Percentiles rank a stretch among this genome's conserved stretches.
Evolutionary conservation across 116 monocot genomes (phyloP).

Genomic region (Phalaenopsis hybrid): DNA sequence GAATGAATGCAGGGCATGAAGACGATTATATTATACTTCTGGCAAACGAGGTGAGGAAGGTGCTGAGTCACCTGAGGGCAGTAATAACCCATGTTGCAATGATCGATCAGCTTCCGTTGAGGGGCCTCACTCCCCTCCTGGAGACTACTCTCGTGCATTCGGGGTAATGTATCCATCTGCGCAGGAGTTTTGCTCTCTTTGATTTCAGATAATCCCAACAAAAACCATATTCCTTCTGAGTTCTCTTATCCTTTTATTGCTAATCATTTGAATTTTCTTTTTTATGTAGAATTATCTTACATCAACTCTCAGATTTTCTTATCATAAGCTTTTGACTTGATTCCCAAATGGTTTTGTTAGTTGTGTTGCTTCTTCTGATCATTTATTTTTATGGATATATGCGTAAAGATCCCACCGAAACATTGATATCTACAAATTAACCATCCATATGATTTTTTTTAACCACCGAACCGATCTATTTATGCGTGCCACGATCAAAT

Average conservation of each 20-base stretch:
- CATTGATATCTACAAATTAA: no score
- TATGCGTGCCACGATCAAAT: no score
- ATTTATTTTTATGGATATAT: no score
- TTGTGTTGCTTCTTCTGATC: not conserved
- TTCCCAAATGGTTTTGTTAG: not conserved
- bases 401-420: no score
- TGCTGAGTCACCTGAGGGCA: slow-evolving; percentile 35
- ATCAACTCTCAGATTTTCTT: not conserved
- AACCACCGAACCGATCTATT: no score
- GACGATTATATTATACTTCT: slow-evolving; percentile 69
- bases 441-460: no score
- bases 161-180: not conserved
- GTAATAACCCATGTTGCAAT: slow-evolving; percentile 23
- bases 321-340: not conserved
- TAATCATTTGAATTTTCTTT: not conserved
- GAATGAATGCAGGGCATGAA: slow-evolving; percentile 54
- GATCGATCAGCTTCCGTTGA: slow-evolving; percentile 23
- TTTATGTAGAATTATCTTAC: not conserved
- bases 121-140: slow-evolving; percentile 26
- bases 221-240: not conserved
- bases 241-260: not conserved
- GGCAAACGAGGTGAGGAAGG: slow-evolving; percentile 80
- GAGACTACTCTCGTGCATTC: slow-evolving; percentile 45
- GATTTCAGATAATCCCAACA: not conserved
- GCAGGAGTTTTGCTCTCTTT: not conserved